Evolutionary conservation across 2,329 filamentous ascomycete species (phyloP).

Genomic region (Trichophyton rubrum): DNA sequence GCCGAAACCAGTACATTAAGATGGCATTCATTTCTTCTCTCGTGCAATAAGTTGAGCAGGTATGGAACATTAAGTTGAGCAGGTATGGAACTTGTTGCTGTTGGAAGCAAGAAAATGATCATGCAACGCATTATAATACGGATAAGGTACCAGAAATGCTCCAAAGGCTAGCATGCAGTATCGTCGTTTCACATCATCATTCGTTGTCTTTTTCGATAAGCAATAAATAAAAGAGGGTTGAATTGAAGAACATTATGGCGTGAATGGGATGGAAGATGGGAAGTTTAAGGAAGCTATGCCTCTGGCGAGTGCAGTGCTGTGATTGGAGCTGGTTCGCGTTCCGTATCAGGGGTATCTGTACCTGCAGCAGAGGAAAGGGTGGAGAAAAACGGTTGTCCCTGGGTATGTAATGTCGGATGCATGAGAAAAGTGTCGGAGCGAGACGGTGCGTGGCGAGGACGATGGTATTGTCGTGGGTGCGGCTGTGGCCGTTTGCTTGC

Average conservation of each 20-base stretch:
- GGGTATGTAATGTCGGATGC: neutral
- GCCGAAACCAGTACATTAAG: no score
- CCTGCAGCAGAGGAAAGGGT: neutral
- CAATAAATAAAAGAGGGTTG: neutral
- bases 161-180: neutral
- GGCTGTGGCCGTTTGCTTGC: conserved; percentile 17
- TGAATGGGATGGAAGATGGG: neutral
- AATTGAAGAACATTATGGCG: neutral
- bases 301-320: neutral
- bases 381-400: neutral
- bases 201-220: neutral
- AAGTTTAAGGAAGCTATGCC: neutral
- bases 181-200: neutral
- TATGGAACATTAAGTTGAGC: neutral
- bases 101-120: neutral
- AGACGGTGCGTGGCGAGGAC: conserved; percentile 31
- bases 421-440: conserved; percentile 33
- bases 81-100: neutral
- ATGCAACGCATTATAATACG: neutral
- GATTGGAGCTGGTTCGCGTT: neutral
- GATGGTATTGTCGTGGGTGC: conserved; percentile 15
- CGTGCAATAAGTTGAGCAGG: neutral
- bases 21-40: neutral
- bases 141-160: neutral
- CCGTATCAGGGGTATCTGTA: neutral